Percentiles rank a stretch among this genome's conserved stretches.
These are phyloP conservation scores for Serendipita vermifera DNA, from an alignment of 768 basidiomycete genomes.

Conservation along the genomic window DNA sequence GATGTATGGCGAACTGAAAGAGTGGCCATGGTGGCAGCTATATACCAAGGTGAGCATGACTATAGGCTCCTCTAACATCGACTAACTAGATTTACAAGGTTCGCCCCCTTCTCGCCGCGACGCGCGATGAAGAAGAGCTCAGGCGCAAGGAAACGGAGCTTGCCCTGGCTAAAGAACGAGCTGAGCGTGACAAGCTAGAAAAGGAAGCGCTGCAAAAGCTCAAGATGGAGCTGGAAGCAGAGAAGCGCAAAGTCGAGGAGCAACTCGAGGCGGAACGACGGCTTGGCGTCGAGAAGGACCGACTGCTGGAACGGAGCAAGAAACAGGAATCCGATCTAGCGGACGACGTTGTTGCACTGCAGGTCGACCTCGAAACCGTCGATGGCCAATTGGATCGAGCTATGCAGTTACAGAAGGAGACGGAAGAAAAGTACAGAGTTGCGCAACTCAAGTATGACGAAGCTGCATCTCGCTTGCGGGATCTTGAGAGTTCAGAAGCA, in stretches of 20 bases:
- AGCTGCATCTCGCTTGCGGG: conserved; percentile 74
- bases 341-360: conserved; percentile 68
- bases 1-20: conserved; percentile 74
- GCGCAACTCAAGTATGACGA: conserved; percentile 64
- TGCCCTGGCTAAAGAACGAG: conserved; percentile 63
- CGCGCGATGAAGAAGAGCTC: conserved; percentile 84
- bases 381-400: conserved; percentile 79
- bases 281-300: conserved; percentile 70
- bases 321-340: conserved; percentile 73
- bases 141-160: conserved; percentile 78
- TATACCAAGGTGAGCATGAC: conserved; percentile 78
- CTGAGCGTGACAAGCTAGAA: conserved; percentile 76
- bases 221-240: conserved; percentile 69
- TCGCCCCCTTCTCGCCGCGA: conserved; percentile 83
- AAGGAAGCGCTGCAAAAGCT: conserved; percentile 63
- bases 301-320: conserved; percentile 69
- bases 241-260: conserved; percentile 70
- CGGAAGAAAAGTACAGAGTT: conserved; percentile 62
- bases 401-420: conserved; percentile 61
- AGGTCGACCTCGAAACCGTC: conserved; percentile 69
- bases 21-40: conserved; percentile 99
- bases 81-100: conserved; percentile 36
- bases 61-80: neutral
- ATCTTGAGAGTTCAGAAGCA: conserved; percentile 64
- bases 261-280: conserved; percentile 72